Evolutionary conservation across 2,329 filamentous ascomycete species (phyloP).

Genomic region (Leptographium galeiforme): DNA sequence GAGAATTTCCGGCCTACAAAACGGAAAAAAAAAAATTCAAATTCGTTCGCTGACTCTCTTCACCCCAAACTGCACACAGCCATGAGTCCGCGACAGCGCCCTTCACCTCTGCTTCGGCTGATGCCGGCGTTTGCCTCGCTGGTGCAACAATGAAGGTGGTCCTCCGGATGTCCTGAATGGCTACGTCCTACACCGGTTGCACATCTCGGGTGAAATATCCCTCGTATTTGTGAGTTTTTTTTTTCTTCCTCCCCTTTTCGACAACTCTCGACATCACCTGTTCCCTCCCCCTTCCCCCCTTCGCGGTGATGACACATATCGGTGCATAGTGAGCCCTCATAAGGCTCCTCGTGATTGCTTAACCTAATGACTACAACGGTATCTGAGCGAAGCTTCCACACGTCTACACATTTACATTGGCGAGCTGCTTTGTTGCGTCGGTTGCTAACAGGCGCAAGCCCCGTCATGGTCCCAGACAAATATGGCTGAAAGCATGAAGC

Average conservation of each 20-base stretch:
- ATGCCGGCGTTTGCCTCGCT: not conserved
- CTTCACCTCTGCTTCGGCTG: not conserved
- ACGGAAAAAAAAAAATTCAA: not conserved
- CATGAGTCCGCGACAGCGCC: not conserved
- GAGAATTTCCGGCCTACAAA: constrained; percentile 3
- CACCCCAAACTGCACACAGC: not conserved
- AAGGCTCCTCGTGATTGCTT: constrained; percentile 48
- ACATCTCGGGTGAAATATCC: constrained; percentile 14
- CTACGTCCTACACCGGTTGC: constrained; percentile 1
- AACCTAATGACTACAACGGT: constrained; percentile 87
- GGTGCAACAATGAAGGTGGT: not conserved
- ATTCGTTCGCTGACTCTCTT: not conserved
- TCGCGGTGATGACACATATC: constrained; percentile 49
- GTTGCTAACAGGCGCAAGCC: constrained; percentile 1
- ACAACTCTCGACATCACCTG: not conserved
- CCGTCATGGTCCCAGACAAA: constrained; percentile 12
- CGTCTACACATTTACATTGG: not conserved
- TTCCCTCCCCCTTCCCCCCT: not conserved
- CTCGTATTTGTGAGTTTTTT: constrained; percentile 14
- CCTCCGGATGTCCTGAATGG: constrained; percentile 5
- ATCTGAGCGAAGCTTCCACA: constrained; percentile 54
- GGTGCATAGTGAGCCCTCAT: constrained; percentile 47
- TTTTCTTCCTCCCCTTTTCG: not conserved
- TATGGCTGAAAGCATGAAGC: constrained; percentile 19
- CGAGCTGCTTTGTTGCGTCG: not conserved